Conservation (phyloP, 176 grass and related monocot species). For the Avena eriantha region DNA sequence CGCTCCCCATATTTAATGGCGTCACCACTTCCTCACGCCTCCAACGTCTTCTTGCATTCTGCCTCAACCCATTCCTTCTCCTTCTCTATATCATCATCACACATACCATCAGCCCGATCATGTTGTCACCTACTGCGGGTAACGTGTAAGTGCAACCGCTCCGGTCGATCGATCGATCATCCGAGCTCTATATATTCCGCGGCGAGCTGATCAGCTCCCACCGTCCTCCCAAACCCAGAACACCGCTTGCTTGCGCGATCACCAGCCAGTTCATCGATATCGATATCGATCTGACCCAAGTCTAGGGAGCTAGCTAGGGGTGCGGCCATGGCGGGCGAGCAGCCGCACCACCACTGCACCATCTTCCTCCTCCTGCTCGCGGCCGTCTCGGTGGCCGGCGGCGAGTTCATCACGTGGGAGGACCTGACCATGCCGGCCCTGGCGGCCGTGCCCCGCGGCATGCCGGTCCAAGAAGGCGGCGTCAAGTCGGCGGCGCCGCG, state of each 20-base stretch:
- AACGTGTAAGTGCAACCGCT: conserved; percentile 21
- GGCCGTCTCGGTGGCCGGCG: not conserved
- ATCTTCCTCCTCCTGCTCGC: not conserved
- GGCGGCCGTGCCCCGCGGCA: conserved; percentile 11
- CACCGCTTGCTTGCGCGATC: not conserved
- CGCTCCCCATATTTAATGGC: conserved; percentile 87
- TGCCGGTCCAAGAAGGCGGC: not conserved
- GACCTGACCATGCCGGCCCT: conserved; percentile 55
- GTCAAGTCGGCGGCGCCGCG: not conserved
- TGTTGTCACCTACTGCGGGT: conserved; percentile 23
- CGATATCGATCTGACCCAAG: not conserved
- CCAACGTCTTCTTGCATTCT: conserved; percentile 71
- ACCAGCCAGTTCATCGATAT: not conserved
- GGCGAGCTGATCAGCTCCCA: not conserved
- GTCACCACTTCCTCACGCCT: conserved; percentile 60
- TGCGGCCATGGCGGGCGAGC: conserved; percentile 19
- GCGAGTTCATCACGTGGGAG: conserved; percentile 80
- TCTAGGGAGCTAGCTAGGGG: not conserved
- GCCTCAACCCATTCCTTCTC: conserved; percentile 2
- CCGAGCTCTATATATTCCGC: conserved; percentile 17
- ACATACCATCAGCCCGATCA: conserved; percentile 15
- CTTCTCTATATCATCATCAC: conserved; percentile 27
- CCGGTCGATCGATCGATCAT: not conserved
- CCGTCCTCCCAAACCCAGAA: conserved; percentile 6
- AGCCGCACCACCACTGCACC: not conserved